Base-by-base conservation (phyloP, 495 filamentous ascomycete species). In the Aspergillus coremiiformis region DNA sequence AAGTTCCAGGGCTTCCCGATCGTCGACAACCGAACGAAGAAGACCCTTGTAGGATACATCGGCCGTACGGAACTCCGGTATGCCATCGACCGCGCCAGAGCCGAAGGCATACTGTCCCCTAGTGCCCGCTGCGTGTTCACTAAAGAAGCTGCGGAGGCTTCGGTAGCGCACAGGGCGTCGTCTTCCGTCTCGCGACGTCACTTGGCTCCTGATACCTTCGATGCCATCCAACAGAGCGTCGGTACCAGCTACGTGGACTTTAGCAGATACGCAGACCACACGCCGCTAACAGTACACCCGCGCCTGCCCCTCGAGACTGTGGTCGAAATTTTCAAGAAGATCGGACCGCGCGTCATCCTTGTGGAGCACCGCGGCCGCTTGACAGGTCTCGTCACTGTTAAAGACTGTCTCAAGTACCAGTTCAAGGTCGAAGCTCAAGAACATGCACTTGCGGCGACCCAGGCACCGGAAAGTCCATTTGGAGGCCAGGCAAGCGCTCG, bases 321-420 rank as follows among this genome's bases (percentile, higher is more conserved):
- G 39, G 96, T 97, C 90, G 93, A 98, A 65, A 81, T 97, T 39
- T 98, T 98, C 77, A 92, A 93, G 64, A 98, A 98, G 74, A 91
- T 98, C 69, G 93, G 94, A 0, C 93, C 93, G 2, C 83, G 94
- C 1, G 90, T 96, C 11, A 89, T 98, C 47, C 76, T 97, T 14
- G 87, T 97, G 39, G 94, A 98, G 65, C 85, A 95, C 62, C 84
- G 85, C 42, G 93, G 93, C 20, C 78, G 81, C 29, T 77, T 98
- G 3, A 78, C 76, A 0, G 93, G 93, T 2, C 75, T 97, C 5
- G 89, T 98, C 10, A 98, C 93, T 0, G 87, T 96, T 53, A 98
- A 98, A 69, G 93, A 98, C 68, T 96, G 94, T 54, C 70, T 98
- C 50, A 96, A 94, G 67, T 97, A 94, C 61, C 94, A 97, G 69